Percentiles rank a stretch among this genome's conserved stretches.
Evolutionary conservation across 1,139 yeast species (phyloP).

Genomic region (Taphrina deformans): DNA sequence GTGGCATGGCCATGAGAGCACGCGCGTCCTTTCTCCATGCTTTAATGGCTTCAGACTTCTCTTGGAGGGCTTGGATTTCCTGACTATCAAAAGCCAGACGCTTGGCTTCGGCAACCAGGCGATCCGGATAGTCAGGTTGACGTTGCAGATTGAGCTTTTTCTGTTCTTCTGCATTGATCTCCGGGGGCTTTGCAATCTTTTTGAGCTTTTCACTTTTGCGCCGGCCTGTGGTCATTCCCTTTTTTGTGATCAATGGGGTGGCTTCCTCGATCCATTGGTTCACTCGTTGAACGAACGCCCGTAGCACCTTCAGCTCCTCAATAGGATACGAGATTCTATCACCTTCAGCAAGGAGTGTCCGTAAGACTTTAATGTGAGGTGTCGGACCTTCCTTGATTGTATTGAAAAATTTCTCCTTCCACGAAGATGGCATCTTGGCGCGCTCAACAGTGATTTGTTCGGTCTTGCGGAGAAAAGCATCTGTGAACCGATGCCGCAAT

Average conservation of each 20-base stretch:
- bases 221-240: conserved; percentile 52
- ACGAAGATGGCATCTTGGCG: conserved; percentile 53
- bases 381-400: conserved; percentile 48
- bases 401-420: conserved; percentile 55
- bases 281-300: conserved; percentile 52
- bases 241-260: conserved; percentile 53
- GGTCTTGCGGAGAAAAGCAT: conserved; percentile 53
- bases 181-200: conserved; percentile 37
- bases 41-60: conserved; percentile 56
- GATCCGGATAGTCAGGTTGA: conserved; percentile 44
- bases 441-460: conserved; percentile 46
- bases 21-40: conserved; percentile 57
- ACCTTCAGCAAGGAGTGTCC: conserved; percentile 56
- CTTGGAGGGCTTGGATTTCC: conserved; percentile 62
- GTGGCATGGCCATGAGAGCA: conserved; percentile 41
- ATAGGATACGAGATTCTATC: conserved; percentile 51
- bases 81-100: conserved; percentile 55
- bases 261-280: conserved; percentile 60
- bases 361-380: conserved; percentile 55
- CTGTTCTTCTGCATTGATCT: conserved; percentile 36
- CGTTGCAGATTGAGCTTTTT: conserved; percentile 42
- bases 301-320: conserved; percentile 48
- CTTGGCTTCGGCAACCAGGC: conserved; percentile 54
- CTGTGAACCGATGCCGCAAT: conserved; percentile 47
- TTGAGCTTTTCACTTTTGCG: conserved; percentile 43